Percentiles rank a stretch among this genome's conserved stretches.
These are phyloP conservation scores for Eimeria acervulina DNA, from an alignment of 169 alveolate genomes.

Conservation along the genomic window DNA sequence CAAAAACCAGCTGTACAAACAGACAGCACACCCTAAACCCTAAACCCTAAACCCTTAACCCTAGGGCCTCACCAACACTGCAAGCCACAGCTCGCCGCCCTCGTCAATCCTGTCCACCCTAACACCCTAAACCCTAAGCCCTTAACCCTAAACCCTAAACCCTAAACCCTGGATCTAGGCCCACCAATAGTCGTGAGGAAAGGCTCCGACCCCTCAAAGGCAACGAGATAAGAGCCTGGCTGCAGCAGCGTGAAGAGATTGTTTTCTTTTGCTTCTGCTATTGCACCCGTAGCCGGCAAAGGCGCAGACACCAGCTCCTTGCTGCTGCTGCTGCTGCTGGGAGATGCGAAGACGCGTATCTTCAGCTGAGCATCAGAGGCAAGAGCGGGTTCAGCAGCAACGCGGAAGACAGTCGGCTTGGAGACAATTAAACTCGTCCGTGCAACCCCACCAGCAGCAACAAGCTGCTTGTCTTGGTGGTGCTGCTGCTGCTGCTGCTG, in stretches of 20 bases:
- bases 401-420: constrained; percentile 74
- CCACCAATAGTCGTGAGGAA: constrained; percentile 79
- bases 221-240: constrained; percentile 63
- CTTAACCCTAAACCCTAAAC: not conserved
- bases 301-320: constrained; percentile 20
- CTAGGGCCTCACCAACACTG: too few species aligned
- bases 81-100: too few species aligned
- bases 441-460: not conserved
- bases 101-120: too few species aligned
- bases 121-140: not conserved
- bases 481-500: constrained; percentile 6
- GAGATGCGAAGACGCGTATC: constrained; percentile 8
- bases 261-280: constrained; percentile 64
- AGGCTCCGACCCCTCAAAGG: constrained; percentile 69
- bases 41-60: too few species aligned
- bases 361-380: constrained; percentile 69
- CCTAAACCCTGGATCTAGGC: not conserved
- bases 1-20: not conserved
- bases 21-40: too few species aligned
- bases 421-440: constrained; percentile 7
- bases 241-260: constrained; percentile 73
- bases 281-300: not conserved
- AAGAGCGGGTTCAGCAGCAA: constrained; percentile 83
- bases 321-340: not conserved
- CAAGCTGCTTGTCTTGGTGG: not conserved